These are phyloP conservation scores for Colletotrichum ledebouriae DNA, from an alignment of 2,329 filamentous ascomycete species.

Conservation along the genomic window DNA sequence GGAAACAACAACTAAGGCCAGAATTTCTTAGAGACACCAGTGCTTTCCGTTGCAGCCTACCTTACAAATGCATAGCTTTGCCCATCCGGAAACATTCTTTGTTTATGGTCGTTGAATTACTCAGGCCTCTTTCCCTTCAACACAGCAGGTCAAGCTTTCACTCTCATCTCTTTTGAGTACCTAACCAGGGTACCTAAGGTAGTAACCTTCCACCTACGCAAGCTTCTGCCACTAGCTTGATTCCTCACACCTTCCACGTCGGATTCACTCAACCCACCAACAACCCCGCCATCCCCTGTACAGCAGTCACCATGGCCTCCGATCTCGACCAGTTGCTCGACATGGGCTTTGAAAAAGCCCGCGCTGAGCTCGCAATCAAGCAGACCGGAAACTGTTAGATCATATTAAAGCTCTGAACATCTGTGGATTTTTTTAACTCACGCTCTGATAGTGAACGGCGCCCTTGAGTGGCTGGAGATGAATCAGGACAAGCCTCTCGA, in stretches of 20 bases:
- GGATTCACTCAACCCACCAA: conserved; percentile 34
- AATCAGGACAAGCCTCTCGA: conserved; percentile 91
- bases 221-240: too few species aligned
- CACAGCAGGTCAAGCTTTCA: background rate
- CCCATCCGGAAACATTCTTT: conserved; percentile 36
- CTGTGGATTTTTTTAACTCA: conserved; percentile 20
- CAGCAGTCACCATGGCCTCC: conserved; percentile 63
- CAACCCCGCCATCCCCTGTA: conserved; percentile 35
- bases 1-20: conserved; percentile 34
- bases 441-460: conserved; percentile 77
- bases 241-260: conserved; percentile 40
- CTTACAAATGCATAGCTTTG: conserved; percentile 7
- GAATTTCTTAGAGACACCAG: conserved; percentile 19
- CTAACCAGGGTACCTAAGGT: background rate
- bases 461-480: conserved; percentile 93
- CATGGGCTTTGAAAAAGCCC: conserved; percentile 86
- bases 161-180: background rate
- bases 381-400: conserved; percentile 83
- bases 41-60: conserved; percentile 8
- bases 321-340: conserved; percentile 74
- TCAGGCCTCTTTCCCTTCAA: background rate
- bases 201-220: background rate
- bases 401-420: background rate
- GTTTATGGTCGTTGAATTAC: background rate
- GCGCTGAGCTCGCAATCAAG: conserved; percentile 86